Evolutionary conservation across 1,284 basidiomycete genomes (phyloP), one percentile per base, ranked within the genome.

Genomic region (Xanthoconium separans): DNA sequence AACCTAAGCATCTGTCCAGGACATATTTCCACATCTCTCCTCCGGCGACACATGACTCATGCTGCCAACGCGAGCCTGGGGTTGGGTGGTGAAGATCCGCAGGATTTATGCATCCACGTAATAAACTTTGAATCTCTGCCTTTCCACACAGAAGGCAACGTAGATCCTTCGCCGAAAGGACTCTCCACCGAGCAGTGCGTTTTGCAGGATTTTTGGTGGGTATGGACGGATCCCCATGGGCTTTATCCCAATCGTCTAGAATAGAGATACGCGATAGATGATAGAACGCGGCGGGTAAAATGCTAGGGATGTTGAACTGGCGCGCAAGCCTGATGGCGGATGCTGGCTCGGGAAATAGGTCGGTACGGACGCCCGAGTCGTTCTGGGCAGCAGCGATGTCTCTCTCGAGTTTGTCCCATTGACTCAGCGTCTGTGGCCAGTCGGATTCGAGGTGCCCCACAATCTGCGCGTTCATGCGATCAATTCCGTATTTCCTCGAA

Each of bases 261-360:
- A 61, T 31, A 13, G 56, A 51, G 20, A 58, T 39, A 29, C 56
- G 60, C 1, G 56, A 61, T 10, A 60, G 52, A 41, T 61, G 59
- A 15, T 60, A 52, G 18, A 61, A 59, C 7, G 48, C 45, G 18
- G 59, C 50, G 10, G 59, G 59, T 4, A 61, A 45, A 20, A 60
- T 53, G 4, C 36, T 49, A 15, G 48, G 48, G 13, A 58, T 39
- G 34, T 51, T 16, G 8, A 59, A 59, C 18, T 48, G 27, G 31
- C 2, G 44, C 4, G 52, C 52, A 5, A 60, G 50, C n/a, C 20
- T 34, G 47, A 61, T 56, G 10, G 57, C 47, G 10, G 59, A 31
- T 6, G 39, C 59, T 6, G 59, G 59, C 15, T 60, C 56, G 2
- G 59, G 60, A 11, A 55, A 24, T 8, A 8, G 6, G 18, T 59